Evolutionary conservation across 139 green algal species (phyloP), one percentile per base, ranked within the genome.

Genomic region (Spirogloea muscicola): DNA sequence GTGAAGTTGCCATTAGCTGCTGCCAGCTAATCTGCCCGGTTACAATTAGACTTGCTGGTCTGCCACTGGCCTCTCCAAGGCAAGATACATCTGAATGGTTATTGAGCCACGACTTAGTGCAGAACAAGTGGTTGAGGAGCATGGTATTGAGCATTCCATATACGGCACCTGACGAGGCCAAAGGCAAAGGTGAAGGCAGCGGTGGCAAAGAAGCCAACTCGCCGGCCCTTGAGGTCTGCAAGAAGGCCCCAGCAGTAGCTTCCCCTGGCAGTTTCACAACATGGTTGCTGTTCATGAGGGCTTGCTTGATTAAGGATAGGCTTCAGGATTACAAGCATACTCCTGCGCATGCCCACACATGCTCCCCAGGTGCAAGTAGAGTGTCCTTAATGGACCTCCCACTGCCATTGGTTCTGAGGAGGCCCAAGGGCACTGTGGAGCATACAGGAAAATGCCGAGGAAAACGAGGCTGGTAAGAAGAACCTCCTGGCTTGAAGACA

Each of bases 171-270:
- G 37, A 77, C 31, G 27, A 80, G 4, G 31, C 71, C 71, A 40
- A 42, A 38, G 25, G 77, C 44, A 18, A 79, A n/a, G 6, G 71
- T 79, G 18, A 73, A 65, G 43, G 52, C 66, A 74, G 71, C 71
- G 2, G 71, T 79, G 27, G 49, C 49, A 16, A 79, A 63, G 63
- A 76, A 79, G 18, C 61, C 71, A 3, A 9, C 27, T 16, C 63
- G 39, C 5, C 44, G 21, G 2, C 90, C 90, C 2, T 77, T 55
- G 1, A 48, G n/a, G 64, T 95, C 90, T 4, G 79, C 65, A 36
- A 94, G n/a, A 0, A 51, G 43, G 3, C 91, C 91, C 72, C 88
- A 92, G 0, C 37, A 49, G 68, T 89, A 87, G 0, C 87, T 83
- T 1, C 90, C 91, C 6, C 86, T 34, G 62, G n/a, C n/a, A n/a